Evolutionary conservation across 768 basidiomycete species (phyloP), one percentile per base, ranked within the genome.

Genomic region (Collybia nuda): DNA sequence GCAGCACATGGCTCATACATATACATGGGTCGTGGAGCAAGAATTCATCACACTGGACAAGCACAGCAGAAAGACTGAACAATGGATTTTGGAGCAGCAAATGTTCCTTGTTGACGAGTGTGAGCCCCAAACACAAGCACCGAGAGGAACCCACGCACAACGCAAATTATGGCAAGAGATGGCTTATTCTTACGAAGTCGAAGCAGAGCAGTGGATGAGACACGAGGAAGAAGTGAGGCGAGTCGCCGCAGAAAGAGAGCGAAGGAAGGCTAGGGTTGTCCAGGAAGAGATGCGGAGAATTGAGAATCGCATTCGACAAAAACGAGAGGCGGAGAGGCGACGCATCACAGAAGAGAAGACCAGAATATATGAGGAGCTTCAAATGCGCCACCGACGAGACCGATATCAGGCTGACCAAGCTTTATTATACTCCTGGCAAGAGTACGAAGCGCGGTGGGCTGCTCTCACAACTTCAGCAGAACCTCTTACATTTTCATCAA

Each of bases 391-490:
- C 57, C 68, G 67, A 51, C 67, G 64, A 58, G 73, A 79, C 23
- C 72, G 71, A 28, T 67, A 60, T 14, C 72, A 64, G 44, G 58
- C 69, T 22, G 79, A 78, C 23, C 76, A 75, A 57, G 68, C 69
- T 29, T 70, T 79, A 15, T 52, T 72, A 6, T 76, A 83, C 32
- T 81, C 81, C 5, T 90, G 87, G 87, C 57, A 66, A 41, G 64
- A 57, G 44, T 88, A 92, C 67, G 87, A 92, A 65, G 65, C 68
- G 29, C 75, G 78, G 50, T 92, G 89, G 90, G 59, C 67, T n/a
- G 66, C 66, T 51, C 62, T 89, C 52, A 57, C 65, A 23, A 60
- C 67, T 6, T 72, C 77, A n/a, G 63, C 75, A 12, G 77, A 76
- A 40, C 56, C 65, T 18, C 69, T 90, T 40, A 67, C 69, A 0